Evolutionary conservation across 192 early-diverging fungal species (phyloP), one percentile per base, ranked within the genome.

Genomic region (Backusella sp.): DNA sequence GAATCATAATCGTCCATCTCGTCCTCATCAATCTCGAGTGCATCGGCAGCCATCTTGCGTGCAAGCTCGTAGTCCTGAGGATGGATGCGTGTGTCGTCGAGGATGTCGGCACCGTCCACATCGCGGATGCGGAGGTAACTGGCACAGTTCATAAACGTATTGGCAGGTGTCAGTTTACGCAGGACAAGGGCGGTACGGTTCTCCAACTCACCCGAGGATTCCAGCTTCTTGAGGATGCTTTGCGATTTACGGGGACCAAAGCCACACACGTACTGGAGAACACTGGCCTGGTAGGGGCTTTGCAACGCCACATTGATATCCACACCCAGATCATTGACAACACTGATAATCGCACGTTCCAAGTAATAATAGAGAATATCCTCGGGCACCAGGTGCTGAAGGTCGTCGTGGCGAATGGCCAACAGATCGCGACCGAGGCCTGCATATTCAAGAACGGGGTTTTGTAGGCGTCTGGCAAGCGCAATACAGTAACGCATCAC

Each of bases 1-100:
- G 88, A 86, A n/a, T 88, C 84, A 36, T 87, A 89, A n/a, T 91
- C 90, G 1, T 91, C 89, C 62, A 90, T 81, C 23, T 83, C 93
- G 49, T 94, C 93, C 26, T 91, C 92, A 66, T 93, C 93, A 69
- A 96, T 90, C 78, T 98, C 98, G 62, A 98, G 83, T 0, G 97
- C 96, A 79, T 97, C 97, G 5, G 94, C 91, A 14, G 94, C 96
- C 96, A 98, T 98, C 84, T 99, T 96, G 36, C 97, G 89, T 1
- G 97, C 97, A 46, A 98, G 83, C 37, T 93, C 92, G 77, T 99
- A 99, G 80, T 98, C 94, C 82, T 97, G 92, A 6, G 95, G 95
- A 80, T 98, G 98, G 66, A 99, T 94, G 46, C 96, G 90, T 36
- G 96, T 99, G 70, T 94, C 92, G 83, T 99, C 98, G 39, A 99